phyloP scores from a whole-genome alignment of 1,284 basidiomycete species.

The Grifola frondosa region DNA sequence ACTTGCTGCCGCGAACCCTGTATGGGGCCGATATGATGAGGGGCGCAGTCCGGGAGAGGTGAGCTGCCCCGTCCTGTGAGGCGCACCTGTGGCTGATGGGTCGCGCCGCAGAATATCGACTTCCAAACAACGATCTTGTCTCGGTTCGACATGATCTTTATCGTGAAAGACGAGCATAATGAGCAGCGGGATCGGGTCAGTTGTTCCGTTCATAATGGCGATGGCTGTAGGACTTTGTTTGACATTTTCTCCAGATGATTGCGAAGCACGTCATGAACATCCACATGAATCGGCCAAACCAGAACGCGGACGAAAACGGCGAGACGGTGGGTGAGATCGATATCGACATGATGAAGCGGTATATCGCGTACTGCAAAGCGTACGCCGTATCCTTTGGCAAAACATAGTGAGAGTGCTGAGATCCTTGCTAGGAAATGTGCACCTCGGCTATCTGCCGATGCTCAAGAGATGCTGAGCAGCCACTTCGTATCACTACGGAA shows the following conservation, averaged over 20 bases:
- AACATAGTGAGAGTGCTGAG: background rate
- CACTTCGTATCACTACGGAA: constrained; percentile 96
- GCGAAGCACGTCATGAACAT: constrained; percentile 99
- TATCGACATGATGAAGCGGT: constrained; percentile 98
- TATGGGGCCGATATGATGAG: constrained; percentile 98
- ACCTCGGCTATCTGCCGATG: constrained; percentile 88
- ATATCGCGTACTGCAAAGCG: constrained; percentile 95
- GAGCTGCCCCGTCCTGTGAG: constrained; percentile 13
- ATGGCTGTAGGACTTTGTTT: background rate
- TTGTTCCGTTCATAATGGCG: constrained; percentile 3
- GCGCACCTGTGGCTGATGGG: background rate
- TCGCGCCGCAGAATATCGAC: constrained; percentile 78
- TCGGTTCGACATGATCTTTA: constrained; percentile 99
- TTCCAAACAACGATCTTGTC: constrained; percentile 99
- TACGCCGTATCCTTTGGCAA: constrained; percentile 35
- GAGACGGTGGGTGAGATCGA: constrained; percentile 90
- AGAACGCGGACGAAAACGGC: constrained; percentile 57
- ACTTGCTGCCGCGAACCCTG: constrained; percentile 96
- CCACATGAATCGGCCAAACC: constrained; percentile 89
- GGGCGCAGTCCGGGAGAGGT: constrained; percentile 96
- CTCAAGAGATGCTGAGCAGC: constrained; percentile 94
- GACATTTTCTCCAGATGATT: constrained; percentile 63
- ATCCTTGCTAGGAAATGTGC: constrained; percentile 79
- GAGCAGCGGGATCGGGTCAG: constrained; percentile 86
- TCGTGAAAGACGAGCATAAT: constrained; percentile 98